phyloP scores from a whole-genome alignment of 257 asterid genomes.

The Fraxinus quadrangulata region DNA sequence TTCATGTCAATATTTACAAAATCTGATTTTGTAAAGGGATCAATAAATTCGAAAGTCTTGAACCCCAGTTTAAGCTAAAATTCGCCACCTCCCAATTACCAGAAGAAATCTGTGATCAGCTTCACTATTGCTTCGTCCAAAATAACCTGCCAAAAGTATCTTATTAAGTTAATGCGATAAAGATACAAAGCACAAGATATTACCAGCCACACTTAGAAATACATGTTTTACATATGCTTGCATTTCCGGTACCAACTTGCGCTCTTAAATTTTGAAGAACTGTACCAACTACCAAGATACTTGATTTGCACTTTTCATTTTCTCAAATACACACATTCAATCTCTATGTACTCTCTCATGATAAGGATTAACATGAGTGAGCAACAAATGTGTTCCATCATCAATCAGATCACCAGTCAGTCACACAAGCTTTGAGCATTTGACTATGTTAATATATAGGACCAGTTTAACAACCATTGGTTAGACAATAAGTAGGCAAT shows the following conservation, averaged over 20 bases:
- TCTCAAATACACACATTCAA: background rate
- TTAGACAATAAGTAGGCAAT: background rate
- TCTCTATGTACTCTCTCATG: background rate
- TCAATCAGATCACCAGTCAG: background rate
- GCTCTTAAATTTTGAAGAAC: too few relatives aligned
- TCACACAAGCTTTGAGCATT: background rate
- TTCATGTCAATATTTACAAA: too few relatives aligned
- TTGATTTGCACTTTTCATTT: background rate
- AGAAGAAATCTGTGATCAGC: conserved; percentile 81
- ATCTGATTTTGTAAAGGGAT: background rate
- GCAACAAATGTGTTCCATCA: background rate
- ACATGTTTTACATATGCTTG: background rate
- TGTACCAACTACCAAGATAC: background rate
- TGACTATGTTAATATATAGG: background rate
- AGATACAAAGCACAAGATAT: background rate
- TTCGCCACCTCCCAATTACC: conserved; percentile 89
- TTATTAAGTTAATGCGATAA: conserved; percentile 14
- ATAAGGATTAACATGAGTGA: background rate
- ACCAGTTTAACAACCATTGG: background rate
- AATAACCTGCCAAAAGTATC: conserved; percentile 61
- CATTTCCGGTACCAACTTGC: too few relatives aligned
- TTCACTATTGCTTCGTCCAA: conserved; percentile 81
- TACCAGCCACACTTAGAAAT: background rate
- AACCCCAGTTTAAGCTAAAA: conserved; percentile 77
- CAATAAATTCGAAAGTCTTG: conserved; percentile 59